Evolutionary conservation across 164 flowering plant species (phyloP).

Genomic region (Nymphaea thermarum): DNA sequence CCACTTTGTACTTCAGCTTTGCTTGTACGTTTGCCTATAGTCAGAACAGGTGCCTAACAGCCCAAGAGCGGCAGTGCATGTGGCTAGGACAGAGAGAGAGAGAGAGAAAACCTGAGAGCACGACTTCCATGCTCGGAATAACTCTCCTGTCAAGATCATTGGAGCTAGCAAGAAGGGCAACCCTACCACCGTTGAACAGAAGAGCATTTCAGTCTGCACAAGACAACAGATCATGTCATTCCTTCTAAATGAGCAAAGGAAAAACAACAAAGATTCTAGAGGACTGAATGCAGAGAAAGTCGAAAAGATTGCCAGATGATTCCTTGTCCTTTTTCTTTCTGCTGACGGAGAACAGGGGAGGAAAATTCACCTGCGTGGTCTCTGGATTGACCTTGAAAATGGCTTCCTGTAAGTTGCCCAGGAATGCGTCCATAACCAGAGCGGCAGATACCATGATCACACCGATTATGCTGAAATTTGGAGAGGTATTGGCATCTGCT

Average conservation of each 20-base stretch:
- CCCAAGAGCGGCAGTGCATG: not conserved
- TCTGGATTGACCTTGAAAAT: conserved; percentile 79
- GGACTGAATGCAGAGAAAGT: not conserved
- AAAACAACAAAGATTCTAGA: not conserved
- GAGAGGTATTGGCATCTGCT: conserved; percentile 70
- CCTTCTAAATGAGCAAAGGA: not conserved
- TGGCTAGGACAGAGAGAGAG: conserved; percentile 5
- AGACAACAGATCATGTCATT: not conserved
- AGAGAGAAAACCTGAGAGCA: conserved; percentile 47
- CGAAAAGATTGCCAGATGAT: no score
- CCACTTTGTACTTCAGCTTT: no score
- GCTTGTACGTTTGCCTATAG: not conserved
- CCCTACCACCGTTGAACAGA: conserved; percentile 91
- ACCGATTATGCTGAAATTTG: conserved; percentile 59
- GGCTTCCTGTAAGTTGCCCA: conserved; percentile 89
- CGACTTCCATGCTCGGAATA: conserved; percentile 76
- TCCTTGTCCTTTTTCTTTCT: not conserved
- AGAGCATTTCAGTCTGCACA: conserved; percentile 86
- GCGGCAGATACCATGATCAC: conserved; percentile 73
- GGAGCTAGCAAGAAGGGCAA: conserved; percentile 89
- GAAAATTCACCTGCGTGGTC: conserved; percentile 59
- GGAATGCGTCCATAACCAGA: conserved; percentile 72
- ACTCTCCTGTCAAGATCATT: conserved; percentile 83
- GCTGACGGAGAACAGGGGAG: not conserved
- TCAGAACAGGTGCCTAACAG: not conserved